Percentiles rank a stretch among this genome's conserved stretches.
Evolutionary conservation across 441 rosid species (phyloP).

Genomic region (Hypseocharis bilobata): DNA sequence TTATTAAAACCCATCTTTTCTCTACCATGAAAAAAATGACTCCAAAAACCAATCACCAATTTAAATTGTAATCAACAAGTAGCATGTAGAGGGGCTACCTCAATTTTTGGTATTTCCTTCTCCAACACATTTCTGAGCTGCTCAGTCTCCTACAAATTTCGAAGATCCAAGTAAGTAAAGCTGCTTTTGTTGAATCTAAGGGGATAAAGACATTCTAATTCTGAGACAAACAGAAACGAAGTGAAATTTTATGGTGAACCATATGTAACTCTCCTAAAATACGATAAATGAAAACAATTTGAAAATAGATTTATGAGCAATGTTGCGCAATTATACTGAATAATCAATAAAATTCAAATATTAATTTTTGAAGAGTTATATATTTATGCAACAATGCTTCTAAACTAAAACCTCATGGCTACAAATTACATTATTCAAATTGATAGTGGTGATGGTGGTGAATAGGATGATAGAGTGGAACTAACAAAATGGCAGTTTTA

Average conservation of each 20-base stretch:
- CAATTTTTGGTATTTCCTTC: slow-evolving; percentile 41
- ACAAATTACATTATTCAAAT: background rate
- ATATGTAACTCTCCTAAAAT: background rate
- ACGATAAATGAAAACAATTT: background rate
- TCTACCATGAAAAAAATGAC: slow-evolving; percentile 4
- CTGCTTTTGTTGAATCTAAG: background rate
- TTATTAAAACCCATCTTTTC: background rate
- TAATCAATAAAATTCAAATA: too few relatives aligned
- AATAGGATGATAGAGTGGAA: too few relatives aligned
- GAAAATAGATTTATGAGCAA: background rate
- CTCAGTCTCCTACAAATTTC: slow-evolving; percentile 37
- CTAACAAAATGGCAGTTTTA: background rate
- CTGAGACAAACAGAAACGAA: background rate
- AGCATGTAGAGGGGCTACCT: slow-evolving; percentile 34
- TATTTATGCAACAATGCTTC: background rate
- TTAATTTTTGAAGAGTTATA: background rate
- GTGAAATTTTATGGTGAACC: background rate
- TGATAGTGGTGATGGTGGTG: too few relatives aligned
- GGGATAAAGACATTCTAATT: background rate
- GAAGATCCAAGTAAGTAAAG: slow-evolving; percentile 17
- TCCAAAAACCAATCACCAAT: background rate
- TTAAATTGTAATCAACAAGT: slow-evolving; percentile 1
- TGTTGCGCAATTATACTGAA: background rate
- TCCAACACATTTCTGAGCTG: slow-evolving; percentile 36
- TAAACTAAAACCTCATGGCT: background rate